Evolutionary conservation across 1,139 yeast genomes (phyloP).

Genomic region (Sugiyamaella novakii): DNA sequence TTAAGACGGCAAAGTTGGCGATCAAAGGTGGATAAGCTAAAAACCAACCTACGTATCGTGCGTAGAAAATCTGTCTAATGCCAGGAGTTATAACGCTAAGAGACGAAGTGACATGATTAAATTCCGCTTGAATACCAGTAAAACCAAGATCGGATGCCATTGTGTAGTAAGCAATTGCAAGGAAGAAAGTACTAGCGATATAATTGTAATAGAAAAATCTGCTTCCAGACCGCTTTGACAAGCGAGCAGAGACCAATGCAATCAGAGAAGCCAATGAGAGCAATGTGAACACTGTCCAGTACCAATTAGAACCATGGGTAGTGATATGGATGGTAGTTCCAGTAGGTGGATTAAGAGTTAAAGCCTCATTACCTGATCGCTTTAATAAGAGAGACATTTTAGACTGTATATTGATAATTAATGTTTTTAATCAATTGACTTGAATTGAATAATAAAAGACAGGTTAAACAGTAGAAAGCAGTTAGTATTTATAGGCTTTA

Average conservation of each 20-base stretch:
- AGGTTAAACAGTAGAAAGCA: background rate
- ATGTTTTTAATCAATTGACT: constrained; percentile 2
- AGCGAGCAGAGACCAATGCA: constrained; percentile 47
- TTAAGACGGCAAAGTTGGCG: constrained; percentile 51
- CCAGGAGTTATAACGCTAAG: constrained; percentile 43
- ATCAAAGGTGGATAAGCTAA: constrained; percentile 60
- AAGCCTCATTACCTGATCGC: constrained; percentile 46
- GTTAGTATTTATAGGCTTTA: constrained; percentile 9
- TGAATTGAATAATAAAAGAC: background rate
- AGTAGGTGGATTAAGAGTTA: constrained; percentile 50
- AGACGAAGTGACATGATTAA: constrained; percentile 52
- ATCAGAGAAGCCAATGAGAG: constrained; percentile 50
- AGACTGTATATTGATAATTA: background rate
- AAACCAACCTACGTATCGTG: constrained; percentile 69
- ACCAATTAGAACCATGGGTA: constrained; percentile 66
- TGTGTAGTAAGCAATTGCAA: constrained; percentile 60
- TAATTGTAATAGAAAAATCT: constrained; percentile 52
- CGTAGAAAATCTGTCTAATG: constrained; percentile 65
- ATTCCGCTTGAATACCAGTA: constrained; percentile 56
- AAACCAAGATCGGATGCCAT: constrained; percentile 71
- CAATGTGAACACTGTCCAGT: constrained; percentile 64
- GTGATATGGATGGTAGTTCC: constrained; percentile 56
- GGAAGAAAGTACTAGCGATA: constrained; percentile 49
- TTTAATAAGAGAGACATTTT: constrained; percentile 9
- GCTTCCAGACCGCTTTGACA: constrained; percentile 44